A percentile compares a stretch with the other conserved stretches of the same genome.
These are phyloP conservation scores for Oropetium thomaeum DNA, from an alignment of 176 grass and related monocot species.

Conservation along the genomic window DNA sequence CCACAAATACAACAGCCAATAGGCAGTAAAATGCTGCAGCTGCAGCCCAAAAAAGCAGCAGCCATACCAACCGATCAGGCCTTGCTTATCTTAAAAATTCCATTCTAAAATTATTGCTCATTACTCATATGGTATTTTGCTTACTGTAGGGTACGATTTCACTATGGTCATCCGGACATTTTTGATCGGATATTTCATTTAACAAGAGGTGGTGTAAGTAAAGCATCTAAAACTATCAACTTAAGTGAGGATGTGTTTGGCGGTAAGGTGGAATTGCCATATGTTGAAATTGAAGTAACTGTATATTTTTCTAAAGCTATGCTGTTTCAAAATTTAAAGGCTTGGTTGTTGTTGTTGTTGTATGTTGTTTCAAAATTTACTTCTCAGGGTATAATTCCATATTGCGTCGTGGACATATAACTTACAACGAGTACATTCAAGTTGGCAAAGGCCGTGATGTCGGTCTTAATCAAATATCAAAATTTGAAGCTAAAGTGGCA, in stretches of 20 bases:
- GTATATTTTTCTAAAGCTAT: conserved; percentile 14
- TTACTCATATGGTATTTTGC: conserved; percentile 13
- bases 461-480: conserved; percentile 97
- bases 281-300: neutral
- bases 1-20: too few species aligned
- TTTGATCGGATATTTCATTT: conserved; percentile 94
- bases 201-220: conserved; percentile 90
- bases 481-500: conserved; percentile 97
- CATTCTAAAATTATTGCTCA: neutral
- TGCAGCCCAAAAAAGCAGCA: too few species aligned
- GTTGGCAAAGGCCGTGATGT: conserved; percentile 96
- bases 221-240: conserved; percentile 98
- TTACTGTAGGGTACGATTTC: conserved; percentile 77
- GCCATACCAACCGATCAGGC: too few species aligned
- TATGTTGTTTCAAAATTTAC: conserved; percentile 26
- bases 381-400: conserved; percentile 91
- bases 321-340: conserved; percentile 27
- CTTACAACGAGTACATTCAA: conserved; percentile 94
- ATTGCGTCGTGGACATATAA: conserved; percentile 75
- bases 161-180: conserved; percentile 96
- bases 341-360: too few species aligned
- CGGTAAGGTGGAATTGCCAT: conserved; percentile 46
- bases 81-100: neutral
- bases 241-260: conserved; percentile 96
- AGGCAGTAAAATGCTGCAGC: too few species aligned